phyloP scores from a whole-genome alignment of 2,329 filamentous ascomycete genomes.

The Lecanicillium sp. region DNA sequence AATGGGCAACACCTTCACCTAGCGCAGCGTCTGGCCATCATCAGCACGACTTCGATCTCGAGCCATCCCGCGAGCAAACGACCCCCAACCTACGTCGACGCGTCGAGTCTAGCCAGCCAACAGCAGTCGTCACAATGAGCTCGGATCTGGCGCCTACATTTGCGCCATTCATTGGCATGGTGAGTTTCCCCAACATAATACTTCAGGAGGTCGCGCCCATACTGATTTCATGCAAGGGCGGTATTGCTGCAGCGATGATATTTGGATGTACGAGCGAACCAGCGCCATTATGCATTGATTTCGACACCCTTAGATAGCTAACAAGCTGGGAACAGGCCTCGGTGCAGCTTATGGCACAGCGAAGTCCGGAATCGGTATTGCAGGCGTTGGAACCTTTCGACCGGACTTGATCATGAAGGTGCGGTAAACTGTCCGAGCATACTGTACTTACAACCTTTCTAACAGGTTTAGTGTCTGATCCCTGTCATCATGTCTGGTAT shows the following conservation, averaged over 20 bases:
- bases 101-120: slow-evolving; percentile 1
- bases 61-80: too few species aligned
- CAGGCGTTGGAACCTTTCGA: slow-evolving; percentile 75
- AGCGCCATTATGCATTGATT: too few species aligned
- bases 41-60: too few species aligned
- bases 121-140: slow-evolving; percentile 34
- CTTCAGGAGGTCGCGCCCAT: slow-evolving; percentile 15
- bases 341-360: slow-evolving; percentile 83
- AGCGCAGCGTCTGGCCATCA: too few species aligned
- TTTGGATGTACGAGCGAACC: slow-evolving; percentile 60
- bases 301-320: neutral
- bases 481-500: slow-evolving; percentile 98
- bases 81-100: too few species aligned
- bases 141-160: slow-evolving; percentile 66
- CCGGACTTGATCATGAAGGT: slow-evolving; percentile 91
- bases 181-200: slow-evolving; percentile 33
- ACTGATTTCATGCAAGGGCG: slow-evolving; percentile 42
- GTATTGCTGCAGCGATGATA: slow-evolving; percentile 74
- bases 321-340: slow-evolving; percentile 30
- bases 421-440: slow-evolving; percentile 13
- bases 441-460: neutral
- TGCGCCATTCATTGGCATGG: slow-evolving; percentile 84
- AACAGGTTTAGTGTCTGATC: slow-evolving; percentile 57
- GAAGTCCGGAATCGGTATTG: slow-evolving; percentile 82
- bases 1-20: too few species aligned